A percentile compares a stretch with the other conserved stretches of the same genome.
Evolutionary conservation across 257 asterid species (phyloP).

Genomic region (Capsicum rhomboideum): DNA sequence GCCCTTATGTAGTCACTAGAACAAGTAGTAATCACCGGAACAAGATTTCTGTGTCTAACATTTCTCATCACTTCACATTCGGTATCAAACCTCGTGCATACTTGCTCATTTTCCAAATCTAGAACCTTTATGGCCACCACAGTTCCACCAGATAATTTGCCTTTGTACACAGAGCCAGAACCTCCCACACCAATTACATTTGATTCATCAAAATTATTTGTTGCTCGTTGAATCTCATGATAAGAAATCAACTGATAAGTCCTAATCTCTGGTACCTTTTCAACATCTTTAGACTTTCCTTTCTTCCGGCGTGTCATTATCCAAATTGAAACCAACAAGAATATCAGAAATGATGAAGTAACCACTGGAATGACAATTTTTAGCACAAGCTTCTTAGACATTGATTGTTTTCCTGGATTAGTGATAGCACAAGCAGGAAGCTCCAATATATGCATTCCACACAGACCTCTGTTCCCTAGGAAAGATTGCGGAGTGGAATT

Average conservation of each 20-base stretch:
- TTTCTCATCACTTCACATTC: neutral
- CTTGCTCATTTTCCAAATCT: neutral
- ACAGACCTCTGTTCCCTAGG: conserved; percentile 8
- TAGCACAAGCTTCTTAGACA: neutral
- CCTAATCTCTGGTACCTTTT: too few relatives aligned
- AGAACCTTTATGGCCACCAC: neutral
- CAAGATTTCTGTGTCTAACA: neutral
- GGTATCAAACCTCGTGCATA: neutral
- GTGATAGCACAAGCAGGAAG: neutral
- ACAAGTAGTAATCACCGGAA: neutral
- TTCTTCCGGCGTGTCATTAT: too few relatives aligned
- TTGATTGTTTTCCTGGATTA: neutral
- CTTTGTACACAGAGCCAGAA: neutral
- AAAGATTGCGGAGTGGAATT: conserved; percentile 21
- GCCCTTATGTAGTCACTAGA: neutral
- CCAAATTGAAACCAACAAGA: neutral
- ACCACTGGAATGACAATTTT: neutral
- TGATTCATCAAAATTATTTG: neutral
- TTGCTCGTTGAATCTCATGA: neutral
- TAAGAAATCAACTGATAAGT: neutral
- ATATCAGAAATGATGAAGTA: neutral
- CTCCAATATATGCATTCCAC: neutral
- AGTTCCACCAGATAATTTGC: neutral
- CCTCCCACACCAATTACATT: neutral
- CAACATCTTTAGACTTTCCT: neutral